A percentile compares a stretch with the other conserved stretches of the same genome.
Evolutionary conservation across 768 basidiomycete genomes (phyloP).

Genomic region (Psilocybe tampanensis): DNA sequence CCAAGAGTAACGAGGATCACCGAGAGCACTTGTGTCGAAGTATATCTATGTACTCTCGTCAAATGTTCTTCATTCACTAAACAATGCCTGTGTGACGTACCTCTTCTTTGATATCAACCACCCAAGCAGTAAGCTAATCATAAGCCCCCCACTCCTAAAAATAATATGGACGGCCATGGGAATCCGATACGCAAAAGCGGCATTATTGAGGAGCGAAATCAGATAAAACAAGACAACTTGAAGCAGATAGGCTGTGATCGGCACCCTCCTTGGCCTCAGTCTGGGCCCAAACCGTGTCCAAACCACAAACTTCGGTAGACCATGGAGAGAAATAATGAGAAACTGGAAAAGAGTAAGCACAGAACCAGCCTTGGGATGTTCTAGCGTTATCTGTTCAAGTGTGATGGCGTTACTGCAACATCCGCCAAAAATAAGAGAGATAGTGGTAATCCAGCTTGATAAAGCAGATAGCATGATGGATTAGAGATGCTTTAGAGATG

Average conservation of each 20-base stretch:
- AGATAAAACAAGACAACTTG: conserved; percentile 84
- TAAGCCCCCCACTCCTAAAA: conserved; percentile 86
- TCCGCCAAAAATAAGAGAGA: conserved; percentile 84
- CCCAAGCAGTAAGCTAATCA: conserved; percentile 82
- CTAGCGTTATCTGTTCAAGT: conserved; percentile 69
- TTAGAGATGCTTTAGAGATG: neutral
- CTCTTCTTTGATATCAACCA: conserved; percentile 66
- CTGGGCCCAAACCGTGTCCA: conserved; percentile 55
- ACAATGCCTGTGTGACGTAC: conserved; percentile 35
- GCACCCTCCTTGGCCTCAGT: conserved; percentile 66
- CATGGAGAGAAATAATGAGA: conserved; percentile 71
- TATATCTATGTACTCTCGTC: conserved; percentile 18
- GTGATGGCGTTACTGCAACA: conserved; percentile 91
- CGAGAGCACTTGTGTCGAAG: conserved; percentile 60
- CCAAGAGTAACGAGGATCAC: conserved; percentile 83
- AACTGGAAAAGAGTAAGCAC: conserved; percentile 91
- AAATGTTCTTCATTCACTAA: neutral
- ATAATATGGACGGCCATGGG: conserved; percentile 96
- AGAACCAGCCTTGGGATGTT: conserved; percentile 72
- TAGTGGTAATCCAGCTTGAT: conserved; percentile 58
- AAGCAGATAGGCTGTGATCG: conserved; percentile 69
- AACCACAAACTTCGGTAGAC: conserved; percentile 63
- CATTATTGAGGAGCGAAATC: conserved; percentile 85
- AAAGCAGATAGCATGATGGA: conserved; percentile 18
- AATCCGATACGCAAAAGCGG: conserved; percentile 84